These are phyloP conservation scores for Kazachstania viticola DNA, from an alignment of 805 yeast genomes.

Conservation along the genomic window DNA sequence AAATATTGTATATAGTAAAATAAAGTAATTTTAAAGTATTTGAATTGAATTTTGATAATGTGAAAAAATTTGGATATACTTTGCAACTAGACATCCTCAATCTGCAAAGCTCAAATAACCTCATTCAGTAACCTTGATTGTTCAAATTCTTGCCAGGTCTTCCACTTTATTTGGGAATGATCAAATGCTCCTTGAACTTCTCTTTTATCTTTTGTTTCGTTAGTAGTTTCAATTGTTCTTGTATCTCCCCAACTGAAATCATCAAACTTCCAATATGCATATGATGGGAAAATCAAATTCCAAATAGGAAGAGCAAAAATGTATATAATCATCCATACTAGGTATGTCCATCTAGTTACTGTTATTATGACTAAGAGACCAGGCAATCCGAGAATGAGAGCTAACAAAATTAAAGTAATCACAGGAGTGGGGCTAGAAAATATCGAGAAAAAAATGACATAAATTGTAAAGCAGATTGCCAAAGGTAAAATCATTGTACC, in stretches of 20 bases:
- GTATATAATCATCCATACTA: slow-evolving; percentile 72
- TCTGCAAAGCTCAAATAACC: too few relatives aligned
- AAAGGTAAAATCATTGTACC: slow-evolving; percentile 87
- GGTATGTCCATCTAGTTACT: slow-evolving; percentile 58
- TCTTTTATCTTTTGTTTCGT: slow-evolving; percentile 33
- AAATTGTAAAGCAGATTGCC: slow-evolving; percentile 72
- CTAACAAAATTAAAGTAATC: slow-evolving; percentile 65
- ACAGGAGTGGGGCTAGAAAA: slow-evolving; percentile 66
- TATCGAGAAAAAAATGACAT: slow-evolving; percentile 63
- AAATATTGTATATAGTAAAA: too few relatives aligned
- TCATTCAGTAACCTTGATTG: too few relatives aligned
- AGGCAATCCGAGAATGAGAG: slow-evolving; percentile 73
- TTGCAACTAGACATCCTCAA: too few relatives aligned
- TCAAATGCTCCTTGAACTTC: slow-evolving; percentile 81
- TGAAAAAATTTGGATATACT: too few relatives aligned
- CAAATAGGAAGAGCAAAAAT: slow-evolving; percentile 80
- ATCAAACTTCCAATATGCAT: slow-evolving; percentile 91
- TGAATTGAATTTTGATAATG: too few relatives aligned
- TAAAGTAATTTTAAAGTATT: too few relatives aligned
- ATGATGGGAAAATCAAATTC: slow-evolving; percentile 80
- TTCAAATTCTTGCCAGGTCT: slow-evolving; percentile 91
- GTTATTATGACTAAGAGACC: slow-evolving; percentile 73
- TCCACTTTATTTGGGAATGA: slow-evolving; percentile 79
- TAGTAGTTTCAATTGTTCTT: slow-evolving; percentile 59
- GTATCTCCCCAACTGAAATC: slow-evolving; percentile 97